Conservation (phyloP, 2,329 filamentous ascomycete species). For the Epicoccum sorghinum region DNA sequence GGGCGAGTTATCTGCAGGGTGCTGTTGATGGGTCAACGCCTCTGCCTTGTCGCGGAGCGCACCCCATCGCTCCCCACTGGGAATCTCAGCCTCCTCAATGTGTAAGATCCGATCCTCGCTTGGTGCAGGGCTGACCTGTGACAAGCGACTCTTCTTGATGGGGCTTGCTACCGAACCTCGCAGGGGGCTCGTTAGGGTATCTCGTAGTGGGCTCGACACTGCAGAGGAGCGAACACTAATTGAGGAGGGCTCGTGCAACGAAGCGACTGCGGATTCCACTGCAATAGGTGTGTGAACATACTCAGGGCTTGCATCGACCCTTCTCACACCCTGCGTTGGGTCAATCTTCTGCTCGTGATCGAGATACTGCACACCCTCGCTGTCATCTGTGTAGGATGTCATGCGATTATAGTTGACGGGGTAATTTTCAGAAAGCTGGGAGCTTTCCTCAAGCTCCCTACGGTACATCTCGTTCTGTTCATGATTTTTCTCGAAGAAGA, state of each 20-base stretch:
- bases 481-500: constrained; percentile 60
- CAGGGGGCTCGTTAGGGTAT: constrained; percentile 22
- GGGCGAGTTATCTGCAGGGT: constrained; percentile 54
- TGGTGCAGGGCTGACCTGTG: constrained; percentile 34
- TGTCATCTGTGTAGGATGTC: constrained; percentile 62
- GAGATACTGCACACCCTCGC: constrained; percentile 60
- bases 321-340: constrained; percentile 70
- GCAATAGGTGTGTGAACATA: constrained; percentile 74
- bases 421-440: constrained; percentile 41
- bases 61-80: constrained; percentile 43
- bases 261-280: constrained; percentile 90
- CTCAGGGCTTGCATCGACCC: constrained; percentile 74
- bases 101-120: constrained; percentile 19
- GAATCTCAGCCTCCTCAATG: constrained; percentile 29
- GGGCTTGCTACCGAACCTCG: constrained; percentile 26
- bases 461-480: constrained; percentile 65
- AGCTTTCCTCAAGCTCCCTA: constrained; percentile 53
- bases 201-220: constrained; percentile 30
- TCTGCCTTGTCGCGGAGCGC: constrained; percentile 52
- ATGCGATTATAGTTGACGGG: constrained; percentile 60
- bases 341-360: constrained; percentile 58
- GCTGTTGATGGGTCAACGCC: constrained; percentile 35
- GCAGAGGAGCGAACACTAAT: constrained; percentile 59
- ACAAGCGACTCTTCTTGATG: constrained; percentile 32
- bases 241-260: constrained; percentile 82